A percentile compares a stretch with the other conserved stretches of the same genome.
Evolutionary conservation across 73 alveolate genomes (phyloP).

Genomic region (Paramecium sexaurelia): DNA sequence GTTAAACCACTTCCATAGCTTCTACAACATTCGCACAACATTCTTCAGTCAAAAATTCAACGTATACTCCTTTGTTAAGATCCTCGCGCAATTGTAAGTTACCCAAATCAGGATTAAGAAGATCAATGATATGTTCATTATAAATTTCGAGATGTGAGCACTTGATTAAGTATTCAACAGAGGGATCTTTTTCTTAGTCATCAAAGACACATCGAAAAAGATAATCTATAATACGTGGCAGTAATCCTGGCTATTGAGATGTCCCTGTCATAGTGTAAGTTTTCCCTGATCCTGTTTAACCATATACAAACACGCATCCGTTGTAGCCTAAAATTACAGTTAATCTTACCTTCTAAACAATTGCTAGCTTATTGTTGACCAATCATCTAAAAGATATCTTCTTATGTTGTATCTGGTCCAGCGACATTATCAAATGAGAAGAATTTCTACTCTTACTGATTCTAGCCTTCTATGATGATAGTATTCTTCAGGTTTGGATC

Average conservation of each 20-base stretch:
- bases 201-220: conserved; percentile 49
- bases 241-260: conserved; percentile 35
- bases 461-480: conserved; percentile 7
- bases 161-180: conserved; percentile 85
- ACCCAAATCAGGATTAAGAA: conserved; percentile 79
- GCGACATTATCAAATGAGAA: conserved; percentile 48
- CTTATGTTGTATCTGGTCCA: conserved; percentile 14
- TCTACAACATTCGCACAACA: conserved; percentile 82
- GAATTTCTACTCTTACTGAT: conserved; percentile 51
- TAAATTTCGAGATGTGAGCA: conserved; percentile 91
- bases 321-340: conserved; percentile 63
- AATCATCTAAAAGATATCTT: conserved; percentile 38
- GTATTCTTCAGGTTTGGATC: conserved; percentile 48
- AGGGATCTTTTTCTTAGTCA: conserved; percentile 35
- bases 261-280: conserved; percentile 77
- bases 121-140: conserved; percentile 93
- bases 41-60: conserved; percentile 84
- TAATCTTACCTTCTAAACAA: conserved; percentile 27
- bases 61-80: conserved; percentile 78
- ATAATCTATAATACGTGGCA: conserved; percentile 66
- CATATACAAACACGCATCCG: conserved; percentile 84
- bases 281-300: conserved; percentile 87
- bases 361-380: conserved; percentile 41
- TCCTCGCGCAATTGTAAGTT: conserved; percentile 84
- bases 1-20: conserved; percentile 82